phyloP scores from a whole-genome alignment of 768 basidiomycete genomes.

The Termitomyces sp. region DNA sequence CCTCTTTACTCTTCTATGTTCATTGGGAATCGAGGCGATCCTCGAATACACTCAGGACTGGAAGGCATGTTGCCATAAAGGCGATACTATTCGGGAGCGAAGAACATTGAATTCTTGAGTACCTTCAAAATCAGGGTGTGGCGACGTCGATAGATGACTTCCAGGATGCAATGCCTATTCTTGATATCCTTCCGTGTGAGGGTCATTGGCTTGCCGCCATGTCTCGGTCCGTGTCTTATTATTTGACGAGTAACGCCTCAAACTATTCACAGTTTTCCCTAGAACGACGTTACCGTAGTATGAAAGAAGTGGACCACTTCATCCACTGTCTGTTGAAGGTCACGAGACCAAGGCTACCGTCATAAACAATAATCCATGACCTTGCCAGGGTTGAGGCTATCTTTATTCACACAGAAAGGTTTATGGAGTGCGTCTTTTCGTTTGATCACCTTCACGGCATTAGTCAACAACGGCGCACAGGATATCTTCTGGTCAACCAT shows the following conservation, averaged over 20 bases:
- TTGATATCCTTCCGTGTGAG: background rate
- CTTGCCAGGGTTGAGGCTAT: background rate
- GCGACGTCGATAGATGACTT: background rate
- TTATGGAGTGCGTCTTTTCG: background rate
- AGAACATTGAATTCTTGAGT: background rate
- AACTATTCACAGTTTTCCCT: background rate
- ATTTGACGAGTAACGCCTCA: background rate
- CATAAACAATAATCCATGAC: too few relatives aligned
- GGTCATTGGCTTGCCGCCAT: background rate
- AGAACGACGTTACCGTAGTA: background rate
- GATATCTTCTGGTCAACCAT: background rate
- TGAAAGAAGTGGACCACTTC: background rate
- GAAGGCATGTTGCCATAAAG: background rate
- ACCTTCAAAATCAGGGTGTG: background rate
- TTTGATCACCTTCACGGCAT: background rate
- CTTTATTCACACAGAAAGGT: background rate
- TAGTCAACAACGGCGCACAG: background rate
- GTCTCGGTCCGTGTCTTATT: background rate
- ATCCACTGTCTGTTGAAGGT: background rate
- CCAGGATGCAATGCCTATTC: background rate
- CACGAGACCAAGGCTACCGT: background rate
- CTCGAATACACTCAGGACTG: background rate
- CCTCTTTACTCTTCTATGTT: background rate
- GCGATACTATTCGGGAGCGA: background rate
- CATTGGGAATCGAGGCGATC: background rate